Base-by-base conservation (phyloP, 2,329 filamentous ascomycete genomes). In the Fusarium sublunatum region DNA sequence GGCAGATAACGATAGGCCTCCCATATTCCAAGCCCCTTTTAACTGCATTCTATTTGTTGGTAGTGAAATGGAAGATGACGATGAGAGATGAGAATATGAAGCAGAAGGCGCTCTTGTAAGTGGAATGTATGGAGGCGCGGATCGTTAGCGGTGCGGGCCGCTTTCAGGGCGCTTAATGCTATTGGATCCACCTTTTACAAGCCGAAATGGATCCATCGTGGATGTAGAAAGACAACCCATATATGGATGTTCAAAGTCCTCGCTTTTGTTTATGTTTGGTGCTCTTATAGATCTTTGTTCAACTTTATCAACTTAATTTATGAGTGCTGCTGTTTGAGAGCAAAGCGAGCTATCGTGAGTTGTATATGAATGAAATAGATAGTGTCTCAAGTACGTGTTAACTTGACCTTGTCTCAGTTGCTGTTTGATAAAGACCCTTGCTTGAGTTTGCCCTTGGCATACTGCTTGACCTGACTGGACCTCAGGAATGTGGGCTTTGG, bases 101-200 rank as follows among this genome's bases (percentile, higher is more conserved):
- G 5, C 2, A 29, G 7, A n/a, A 56, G 13, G 13, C 58, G 49
- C 29, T 59, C 44, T 6, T 28, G 7, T 12, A 19, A 6, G 44
- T 43, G 31, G 38, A 42, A 54, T 32, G 13, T 26, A 54, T 32
- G 13, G 25, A 60, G 40, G 38, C 32, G 31, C 10, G 9, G 43
- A 13, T 19, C 50, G 44, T 36, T 13, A 28, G 40, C 51, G 62
- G 58, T 66, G 38, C 64, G 64, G 59, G 51, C 64, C 63, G 63
- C 40, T 52, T 19, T 4, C 48, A 39, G n/a, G 38, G 54, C 52
- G 63, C 63, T 54, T 61, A 54, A 61, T n/a, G 13, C 44, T 19
- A 25, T 9, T 24, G n/a, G 34, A 32, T 54, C 57, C 55, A 55
- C 28, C 31, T 39, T 12, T n/a, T n/a, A 28, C 26, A 34, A 6